phyloP scores from a whole-genome alignment of 192 early-diverging fungal genomes.

The Bifiguratus adelaidae region DNA sequence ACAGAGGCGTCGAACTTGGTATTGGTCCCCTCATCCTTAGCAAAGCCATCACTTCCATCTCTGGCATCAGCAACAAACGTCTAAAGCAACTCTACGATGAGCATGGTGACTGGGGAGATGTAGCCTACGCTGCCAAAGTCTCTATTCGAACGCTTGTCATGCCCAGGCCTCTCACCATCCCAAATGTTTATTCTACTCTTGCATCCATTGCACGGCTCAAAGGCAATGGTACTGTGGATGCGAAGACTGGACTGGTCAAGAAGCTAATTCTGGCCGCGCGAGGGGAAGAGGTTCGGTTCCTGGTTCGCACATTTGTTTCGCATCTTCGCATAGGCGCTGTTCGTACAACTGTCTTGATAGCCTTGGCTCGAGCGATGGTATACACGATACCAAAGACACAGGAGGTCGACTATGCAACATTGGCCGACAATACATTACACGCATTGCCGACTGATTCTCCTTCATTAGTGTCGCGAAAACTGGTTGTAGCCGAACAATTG shows the following conservation, averaged over 20 bases:
- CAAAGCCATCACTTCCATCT: constrained; percentile 10
- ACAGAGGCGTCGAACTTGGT: constrained; percentile 18
- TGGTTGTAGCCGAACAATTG: too few species aligned
- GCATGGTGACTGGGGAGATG: constrained; percentile 22
- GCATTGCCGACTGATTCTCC: too few species aligned
- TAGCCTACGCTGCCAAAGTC: constrained; percentile 17
- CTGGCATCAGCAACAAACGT: constrained; percentile 2
- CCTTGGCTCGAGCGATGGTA: constrained; percentile 60
- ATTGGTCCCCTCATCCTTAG: constrained; percentile 14
- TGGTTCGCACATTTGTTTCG: constrained; percentile 38
- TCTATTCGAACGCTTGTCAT: constrained; percentile 12
- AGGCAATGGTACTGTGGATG: constrained; percentile 13
- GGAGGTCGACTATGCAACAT: neutral
- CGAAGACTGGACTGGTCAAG: constrained; percentile 30
- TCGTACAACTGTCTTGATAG: constrained; percentile 62
- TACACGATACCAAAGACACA: constrained; percentile 8
- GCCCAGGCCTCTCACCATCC: constrained; percentile 12
- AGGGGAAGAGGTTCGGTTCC: constrained; percentile 19
- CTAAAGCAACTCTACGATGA: constrained; percentile 13
- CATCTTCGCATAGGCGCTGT: constrained; percentile 78
- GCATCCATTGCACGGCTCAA: constrained; percentile 8
- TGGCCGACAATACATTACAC: neutral
- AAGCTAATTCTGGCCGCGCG: constrained; percentile 25
- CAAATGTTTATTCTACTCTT: constrained; percentile 7
- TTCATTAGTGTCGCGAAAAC: too few species aligned